Base-by-base conservation (phyloP, 768 basidiomycete genomes). In the Aureoboletus auriporus region DNA sequence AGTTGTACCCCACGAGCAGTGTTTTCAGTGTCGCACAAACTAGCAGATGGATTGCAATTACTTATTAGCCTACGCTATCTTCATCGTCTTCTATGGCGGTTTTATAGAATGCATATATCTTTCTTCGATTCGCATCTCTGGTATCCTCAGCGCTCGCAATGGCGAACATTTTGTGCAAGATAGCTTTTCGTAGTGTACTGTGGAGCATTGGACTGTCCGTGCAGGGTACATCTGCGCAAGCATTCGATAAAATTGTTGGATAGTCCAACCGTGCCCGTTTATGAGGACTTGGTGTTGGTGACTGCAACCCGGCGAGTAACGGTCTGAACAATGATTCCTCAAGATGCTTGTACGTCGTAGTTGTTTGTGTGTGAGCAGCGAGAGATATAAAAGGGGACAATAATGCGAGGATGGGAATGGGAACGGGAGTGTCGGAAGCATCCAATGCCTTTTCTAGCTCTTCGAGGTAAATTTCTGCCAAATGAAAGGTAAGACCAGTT, bases 381-480 rank as follows among this genome's bases (percentile, higher is more conserved):
- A 94, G 76, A 23, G 58, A 59, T 59, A 89, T 71, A 71, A 93
- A 92, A 6, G 94, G 95, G 5, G 63, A 52, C 26, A 90, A 66
- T 23, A 91, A 70, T 4, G 70, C 67, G 13, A 78, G 67, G 13
- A 84, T 68, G 14, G 85, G 82, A 1, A 71, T 74, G 13, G 77
- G 72, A 1, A 60, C 45, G 13, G 66, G 56, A 14, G 67, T 46
- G 1, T 64, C 54, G 35, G 56, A 61, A 29, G 46, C 46, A 29
- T 62, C 62, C 7, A 82, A 59, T 4, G 71, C 80, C 60, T 82
- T 92, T 61, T 96, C 82, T 31, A 99, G 77, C 63, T 98, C 95
- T 55, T 90, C 86, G 12, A 94, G 64, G 64, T 90, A 96, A 40
- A 97, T 82, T 63, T 99, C 95, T 12, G 85, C 77, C 16, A 98